Percentiles rank a stretch among this genome's conserved stretches.
These are phyloP conservation scores for Mycosphaerella arachidis DNA, from an alignment of 2,329 filamentous ascomycete species.

Conservation along the genomic window DNA sequence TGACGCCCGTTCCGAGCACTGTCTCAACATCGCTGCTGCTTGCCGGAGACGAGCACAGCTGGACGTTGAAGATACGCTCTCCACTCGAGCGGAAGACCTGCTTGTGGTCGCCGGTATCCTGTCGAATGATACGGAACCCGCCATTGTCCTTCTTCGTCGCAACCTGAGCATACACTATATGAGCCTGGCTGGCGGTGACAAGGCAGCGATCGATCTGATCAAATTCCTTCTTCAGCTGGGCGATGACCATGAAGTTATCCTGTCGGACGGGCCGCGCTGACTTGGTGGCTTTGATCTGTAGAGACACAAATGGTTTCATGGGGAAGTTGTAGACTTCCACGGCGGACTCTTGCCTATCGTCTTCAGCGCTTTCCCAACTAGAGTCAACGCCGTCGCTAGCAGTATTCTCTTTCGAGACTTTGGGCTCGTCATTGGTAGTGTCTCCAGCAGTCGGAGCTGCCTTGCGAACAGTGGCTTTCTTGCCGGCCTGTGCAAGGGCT, in stretches of 20 bases:
- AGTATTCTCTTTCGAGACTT: constrained; percentile 53
- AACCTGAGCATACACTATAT: constrained; percentile 90
- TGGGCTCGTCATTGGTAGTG: constrained; percentile 42
- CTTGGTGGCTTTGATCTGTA: constrained; percentile 61
- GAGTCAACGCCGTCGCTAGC: constrained; percentile 55
- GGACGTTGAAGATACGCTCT: constrained; percentile 92
- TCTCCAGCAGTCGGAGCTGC: constrained; percentile 27
- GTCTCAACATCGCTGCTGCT: constrained; percentile 64
- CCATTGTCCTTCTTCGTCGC: constrained; percentile 62
- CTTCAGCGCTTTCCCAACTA: constrained; percentile 84
- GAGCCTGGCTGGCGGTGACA: constrained; percentile 80
- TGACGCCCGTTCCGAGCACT: constrained; percentile 87
- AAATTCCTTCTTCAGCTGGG: constrained; percentile 92
- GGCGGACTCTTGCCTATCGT: constrained; percentile 66
- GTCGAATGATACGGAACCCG: constrained; percentile 86
- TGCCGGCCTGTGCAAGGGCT: constrained; percentile 54
- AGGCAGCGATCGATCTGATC: constrained; percentile 94
- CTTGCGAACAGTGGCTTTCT: constrained; percentile 44
- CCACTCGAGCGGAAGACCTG: constrained; percentile 87
- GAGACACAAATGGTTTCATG: constrained; percentile 92
- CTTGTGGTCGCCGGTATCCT: constrained; percentile 86
- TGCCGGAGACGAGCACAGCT: constrained; percentile 64
- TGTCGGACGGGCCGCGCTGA: constrained; percentile 64
- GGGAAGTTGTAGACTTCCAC: constrained; percentile 84
- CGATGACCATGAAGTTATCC: constrained; percentile 84